Evolutionary conservation across 768 basidiomycete genomes (phyloP).

Genomic region (Boletus coccyginus): DNA sequence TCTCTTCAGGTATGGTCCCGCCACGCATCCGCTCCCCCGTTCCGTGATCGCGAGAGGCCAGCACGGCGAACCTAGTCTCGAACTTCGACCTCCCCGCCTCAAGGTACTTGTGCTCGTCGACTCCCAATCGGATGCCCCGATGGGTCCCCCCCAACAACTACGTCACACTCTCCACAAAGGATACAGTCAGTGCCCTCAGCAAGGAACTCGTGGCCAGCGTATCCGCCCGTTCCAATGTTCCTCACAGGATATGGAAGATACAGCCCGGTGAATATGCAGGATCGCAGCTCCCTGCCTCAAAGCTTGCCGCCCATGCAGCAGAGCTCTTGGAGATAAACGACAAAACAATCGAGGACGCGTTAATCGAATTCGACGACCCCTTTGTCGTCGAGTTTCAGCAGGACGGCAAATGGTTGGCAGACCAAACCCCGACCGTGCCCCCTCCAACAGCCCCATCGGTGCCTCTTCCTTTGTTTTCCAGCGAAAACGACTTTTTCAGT

Average conservation of each 20-base stretch:
- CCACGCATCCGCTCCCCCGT: constrained; percentile 56
- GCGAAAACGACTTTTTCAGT: constrained; percentile 53
- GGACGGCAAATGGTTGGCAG: constrained; percentile 57
- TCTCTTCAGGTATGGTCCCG: constrained; percentile 68
- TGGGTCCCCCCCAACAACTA: constrained; percentile 32
- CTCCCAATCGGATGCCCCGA: constrained; percentile 25
- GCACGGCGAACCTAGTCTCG: constrained; percentile 51
- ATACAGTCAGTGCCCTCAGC: constrained; percentile 44
- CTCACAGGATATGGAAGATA: constrained; percentile 67
- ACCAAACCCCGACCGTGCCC: constrained; percentile 19
- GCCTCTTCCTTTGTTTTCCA: constrained; percentile 52
- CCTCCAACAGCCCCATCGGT: constrained; percentile 19
- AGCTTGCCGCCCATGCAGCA: constrained; percentile 28
- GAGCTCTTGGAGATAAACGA: constrained; percentile 44
- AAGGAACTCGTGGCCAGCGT: constrained; percentile 41
- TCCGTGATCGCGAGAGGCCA: constrained; percentile 62
- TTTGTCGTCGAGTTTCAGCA: constrained; percentile 77
- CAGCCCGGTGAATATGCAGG: constrained; percentile 35
- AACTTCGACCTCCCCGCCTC: constrained; percentile 69
- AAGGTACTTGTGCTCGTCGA: constrained; percentile 48
- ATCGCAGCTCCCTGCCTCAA: constrained; percentile 27
- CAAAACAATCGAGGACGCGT: constrained; percentile 55
- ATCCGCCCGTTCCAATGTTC: constrained; percentile 29
- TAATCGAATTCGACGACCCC: constrained; percentile 58
- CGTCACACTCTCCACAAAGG: constrained; percentile 50